Evolutionary conservation across 805 yeast genomes (phyloP), one percentile per base, ranked within the genome.

Genomic region (Candida manassasensis): DNA sequence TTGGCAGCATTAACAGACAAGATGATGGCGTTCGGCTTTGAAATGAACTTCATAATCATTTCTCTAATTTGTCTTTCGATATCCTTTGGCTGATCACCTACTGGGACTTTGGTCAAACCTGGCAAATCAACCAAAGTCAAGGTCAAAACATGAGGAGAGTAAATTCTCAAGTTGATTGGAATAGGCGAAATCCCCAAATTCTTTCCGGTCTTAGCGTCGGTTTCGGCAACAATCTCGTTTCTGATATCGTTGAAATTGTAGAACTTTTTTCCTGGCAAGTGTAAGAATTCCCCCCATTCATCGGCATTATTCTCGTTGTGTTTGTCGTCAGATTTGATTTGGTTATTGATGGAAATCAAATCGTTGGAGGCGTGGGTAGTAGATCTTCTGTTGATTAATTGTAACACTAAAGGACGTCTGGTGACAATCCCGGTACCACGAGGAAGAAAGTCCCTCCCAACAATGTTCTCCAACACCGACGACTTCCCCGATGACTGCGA

Each of bases 271-370:
- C 85, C 86, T 26, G 97, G 97, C 35, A 84, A 65, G 58, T 93
- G 97, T 47, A 90, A 72, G 59, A 93, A 93, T 61, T 93, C 98
- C 43, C 98, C 98, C 97, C 97, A 93, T 67, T 90, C 98, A 43
- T 75, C 81, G 27, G 69, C 71, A 52, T 82, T 83, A 60, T 83
- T 83, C 55, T 83, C 93, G 10, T 78, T 67, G 28, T 71, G 67
- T 32, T 68, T 67, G 19, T 77, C 76, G 37, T 64, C 57, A 14
- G 63, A 65, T 42, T 63, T 64, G 33, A 57, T 53, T 32, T 60
- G 57, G 18, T 74, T 55, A 40, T 71, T 65, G 39, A 73, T 64
- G 37, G 67, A 65, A 19, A 73, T 55, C 47, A 72, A 57, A 39
- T 69, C 76, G 27, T 48, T 37, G n/a, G 52, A 48, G 19, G 41